A percentile compares a stretch with the other conserved stretches of the same genome.
Conservation (phyloP, 2,329 filamentous ascomycete genomes). For the Colletotrichum sojae region DNA sequence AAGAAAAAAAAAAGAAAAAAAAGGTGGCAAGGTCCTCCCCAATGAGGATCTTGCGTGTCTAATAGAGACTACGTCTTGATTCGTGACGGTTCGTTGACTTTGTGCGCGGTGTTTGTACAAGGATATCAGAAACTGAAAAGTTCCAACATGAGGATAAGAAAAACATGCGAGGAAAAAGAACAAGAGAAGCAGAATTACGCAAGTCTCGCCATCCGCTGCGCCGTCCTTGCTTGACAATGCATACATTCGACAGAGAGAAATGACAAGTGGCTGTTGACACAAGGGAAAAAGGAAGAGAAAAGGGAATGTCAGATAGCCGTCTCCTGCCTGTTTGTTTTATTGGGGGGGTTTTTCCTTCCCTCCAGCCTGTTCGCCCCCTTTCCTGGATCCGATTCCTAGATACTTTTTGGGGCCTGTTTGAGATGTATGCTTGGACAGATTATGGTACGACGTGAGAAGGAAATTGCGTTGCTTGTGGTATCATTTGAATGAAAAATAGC, state of each 20-base stretch:
- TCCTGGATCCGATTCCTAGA: not conserved
- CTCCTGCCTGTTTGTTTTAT: slow-evolving; percentile 6
- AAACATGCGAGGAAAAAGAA: not conserved
- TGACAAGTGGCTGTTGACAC: too few relatives aligned
- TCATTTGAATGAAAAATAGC: slow-evolving; percentile 20
- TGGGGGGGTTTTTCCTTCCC: not conserved
- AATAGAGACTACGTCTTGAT: slow-evolving; percentile 8
- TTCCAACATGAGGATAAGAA: not conserved
- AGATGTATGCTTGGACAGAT: not conserved
- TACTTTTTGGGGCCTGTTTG: slow-evolving; percentile 17
- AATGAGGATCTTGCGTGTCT: not conserved
- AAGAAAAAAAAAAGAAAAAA: slow-evolving; percentile 25
- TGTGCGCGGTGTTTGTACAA: slow-evolving; percentile 27
- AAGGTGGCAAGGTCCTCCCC: not conserved
- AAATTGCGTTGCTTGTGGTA: slow-evolving; percentile 25
- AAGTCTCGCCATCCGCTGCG: slow-evolving; percentile 4
- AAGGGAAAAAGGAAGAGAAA: not conserved
- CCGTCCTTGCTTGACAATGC: slow-evolving; percentile 16
- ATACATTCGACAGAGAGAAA: slow-evolving; percentile 7
- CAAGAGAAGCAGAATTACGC: slow-evolving; percentile 14
- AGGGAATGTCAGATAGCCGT: slow-evolving; percentile 9
- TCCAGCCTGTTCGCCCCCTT: not conserved
- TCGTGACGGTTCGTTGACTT: slow-evolving; percentile 30
- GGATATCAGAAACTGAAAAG: slow-evolving; percentile 12
- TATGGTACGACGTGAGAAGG: not conserved